Evolutionary conservation across 169 alveolate genomes (phyloP).

Genomic region (Condylostoma magnum): DNA sequence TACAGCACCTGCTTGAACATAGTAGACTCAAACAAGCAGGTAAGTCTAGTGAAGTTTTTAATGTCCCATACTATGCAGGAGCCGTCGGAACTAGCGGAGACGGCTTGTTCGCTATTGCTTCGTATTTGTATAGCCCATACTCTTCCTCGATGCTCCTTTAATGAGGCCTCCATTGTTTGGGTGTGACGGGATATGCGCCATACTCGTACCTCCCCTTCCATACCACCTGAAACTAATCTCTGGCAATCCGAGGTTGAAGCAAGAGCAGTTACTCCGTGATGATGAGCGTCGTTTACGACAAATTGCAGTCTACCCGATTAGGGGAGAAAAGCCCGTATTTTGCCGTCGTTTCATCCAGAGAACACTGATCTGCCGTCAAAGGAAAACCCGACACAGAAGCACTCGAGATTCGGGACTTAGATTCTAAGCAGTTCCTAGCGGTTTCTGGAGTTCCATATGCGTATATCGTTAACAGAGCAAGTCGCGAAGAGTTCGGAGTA

Average conservation of each 20-base stretch:
- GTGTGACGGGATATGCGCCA: slow-evolving; percentile 86
- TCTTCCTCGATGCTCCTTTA: slow-evolving; percentile 88
- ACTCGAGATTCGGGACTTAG: slow-evolving; percentile 90
- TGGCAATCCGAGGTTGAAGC: slow-evolving; percentile 47
- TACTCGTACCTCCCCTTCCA: slow-evolving; percentile 91
- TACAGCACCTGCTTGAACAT: slow-evolving; percentile 84
- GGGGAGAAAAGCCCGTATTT: slow-evolving; percentile 89
- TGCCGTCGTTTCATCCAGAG: slow-evolving; percentile 91
- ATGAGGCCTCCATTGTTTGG: slow-evolving; percentile 82
- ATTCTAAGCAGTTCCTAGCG: slow-evolving; percentile 88
- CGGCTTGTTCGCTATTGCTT: slow-evolving; percentile 80
- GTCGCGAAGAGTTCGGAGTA: slow-evolving; percentile 88
- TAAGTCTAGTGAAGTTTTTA: slow-evolving; percentile 71
- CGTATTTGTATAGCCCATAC: slow-evolving; percentile 76
- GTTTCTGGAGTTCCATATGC: slow-evolving; percentile 91
- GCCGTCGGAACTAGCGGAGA: slow-evolving; percentile 92
- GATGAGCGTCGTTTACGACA: slow-evolving; percentile 89
- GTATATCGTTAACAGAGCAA: slow-evolving; percentile 84
- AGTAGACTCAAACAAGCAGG: slow-evolving; percentile 88
- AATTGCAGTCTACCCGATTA: slow-evolving; percentile 88
- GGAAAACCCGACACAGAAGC: slow-evolving; percentile 74
- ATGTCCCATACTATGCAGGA: slow-evolving; percentile 92
- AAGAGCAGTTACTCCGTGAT: slow-evolving; percentile 89
- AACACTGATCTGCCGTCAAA: slow-evolving; percentile 82
- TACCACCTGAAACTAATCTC: slow-evolving; percentile 70